phyloP scores from a whole-genome alignment of 2,329 filamentous ascomycete genomes.

The Cladophialophora chaetospira region DNA sequence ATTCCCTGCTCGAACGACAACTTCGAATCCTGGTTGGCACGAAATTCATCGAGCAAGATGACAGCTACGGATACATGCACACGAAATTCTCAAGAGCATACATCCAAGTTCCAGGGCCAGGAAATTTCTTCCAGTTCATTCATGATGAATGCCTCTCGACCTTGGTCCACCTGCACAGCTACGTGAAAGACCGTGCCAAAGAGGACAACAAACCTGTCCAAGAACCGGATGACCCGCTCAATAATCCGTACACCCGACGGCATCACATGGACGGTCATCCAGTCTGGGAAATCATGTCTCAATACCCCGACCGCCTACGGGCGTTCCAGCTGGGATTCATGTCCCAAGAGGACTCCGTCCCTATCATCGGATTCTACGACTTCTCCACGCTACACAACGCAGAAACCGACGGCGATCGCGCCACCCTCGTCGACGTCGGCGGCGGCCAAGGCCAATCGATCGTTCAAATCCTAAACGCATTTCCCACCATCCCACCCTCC shows the following conservation, averaged over 20 bases:
- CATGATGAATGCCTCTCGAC: slow-evolving; percentile 17
- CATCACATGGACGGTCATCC: slow-evolving; percentile 31
- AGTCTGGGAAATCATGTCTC: slow-evolving; percentile 35
- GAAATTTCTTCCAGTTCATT: slow-evolving; percentile 24
- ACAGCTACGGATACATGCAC: slow-evolving; percentile 15
- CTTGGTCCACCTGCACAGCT: slow-evolving; percentile 15
- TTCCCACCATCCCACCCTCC: slow-evolving; percentile 12
- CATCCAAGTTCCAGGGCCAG: slow-evolving; percentile 14
- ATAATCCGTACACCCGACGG: slow-evolving; percentile 36
- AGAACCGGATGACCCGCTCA: slow-evolving; percentile 16
- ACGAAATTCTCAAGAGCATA: slow-evolving; percentile 23
- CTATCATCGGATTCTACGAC: slow-evolving; percentile 25
- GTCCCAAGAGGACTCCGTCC: slow-evolving; percentile 15
- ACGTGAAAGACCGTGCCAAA: slow-evolving; percentile 13
- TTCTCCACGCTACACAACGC: slow-evolving; percentile 7
- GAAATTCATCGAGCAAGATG: slow-evolving; percentile 19
- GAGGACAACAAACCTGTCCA: slow-evolving; percentile 12
- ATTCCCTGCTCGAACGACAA: slow-evolving; percentile 23
- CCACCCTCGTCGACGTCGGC: slow-evolving; percentile 28
- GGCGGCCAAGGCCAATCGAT: slow-evolving; percentile 29
- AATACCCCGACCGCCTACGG: slow-evolving; percentile 33
- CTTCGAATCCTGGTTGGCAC: slow-evolving; percentile 19
- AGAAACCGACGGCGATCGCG: slow-evolving; percentile 14
- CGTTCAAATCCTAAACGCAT: slow-evolving; percentile 18
- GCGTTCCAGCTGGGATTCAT: slow-evolving; percentile 36